These are phyloP conservation scores for Amniculicola lignicola DNA, from an alignment of 495 filamentous ascomycete genomes.

Conservation along the genomic window DNA sequence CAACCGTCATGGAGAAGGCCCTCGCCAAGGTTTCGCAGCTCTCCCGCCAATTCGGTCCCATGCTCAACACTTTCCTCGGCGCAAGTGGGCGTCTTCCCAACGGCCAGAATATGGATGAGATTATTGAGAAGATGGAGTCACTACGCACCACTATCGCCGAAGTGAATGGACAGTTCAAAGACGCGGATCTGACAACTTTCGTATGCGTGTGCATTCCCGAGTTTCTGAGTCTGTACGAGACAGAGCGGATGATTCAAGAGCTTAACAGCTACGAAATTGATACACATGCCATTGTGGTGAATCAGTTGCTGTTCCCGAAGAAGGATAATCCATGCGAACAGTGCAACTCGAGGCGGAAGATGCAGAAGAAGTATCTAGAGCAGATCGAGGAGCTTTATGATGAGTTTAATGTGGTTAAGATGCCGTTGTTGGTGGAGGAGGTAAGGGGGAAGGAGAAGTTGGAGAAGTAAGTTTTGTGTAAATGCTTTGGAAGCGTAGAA, in stretches of 20 bases:
- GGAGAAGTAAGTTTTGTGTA: conserved; percentile 58
- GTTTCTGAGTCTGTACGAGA: conserved; percentile 96
- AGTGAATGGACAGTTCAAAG: conserved; percentile 97
- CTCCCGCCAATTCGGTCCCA: conserved; percentile 88
- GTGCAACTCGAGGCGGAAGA: conserved; percentile 89
- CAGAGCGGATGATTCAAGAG: conserved; percentile 99
- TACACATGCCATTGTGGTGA: conserved; percentile 95
- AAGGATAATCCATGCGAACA: conserved; percentile 84
- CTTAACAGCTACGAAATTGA: conserved; percentile 90
- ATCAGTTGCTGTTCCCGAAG: conserved; percentile 93
- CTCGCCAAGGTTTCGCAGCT: conserved; percentile 94
- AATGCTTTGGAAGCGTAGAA: conserved; percentile 14
- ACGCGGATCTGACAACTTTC: conserved; percentile 92
- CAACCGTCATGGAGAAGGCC: conserved; percentile 95
- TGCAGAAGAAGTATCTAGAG: conserved; percentile 99
- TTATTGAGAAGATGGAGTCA: conserved; percentile 90
- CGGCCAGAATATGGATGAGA: conserved; percentile 83
- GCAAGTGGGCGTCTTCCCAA: conserved; percentile 79
- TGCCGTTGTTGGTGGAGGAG: conserved; percentile 93
- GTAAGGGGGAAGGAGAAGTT: conserved; percentile 91
- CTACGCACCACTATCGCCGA: conserved; percentile 90
- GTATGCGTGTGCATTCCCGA: conserved; percentile 98
- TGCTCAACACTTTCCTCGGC: conserved; percentile 90
- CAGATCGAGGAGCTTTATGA: conserved; percentile 99
- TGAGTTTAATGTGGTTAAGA: conserved; percentile 98